These are phyloP conservation scores for Closterium sp. DNA, from an alignment of 139 green algal genomes.

Conservation along the genomic window DNA sequence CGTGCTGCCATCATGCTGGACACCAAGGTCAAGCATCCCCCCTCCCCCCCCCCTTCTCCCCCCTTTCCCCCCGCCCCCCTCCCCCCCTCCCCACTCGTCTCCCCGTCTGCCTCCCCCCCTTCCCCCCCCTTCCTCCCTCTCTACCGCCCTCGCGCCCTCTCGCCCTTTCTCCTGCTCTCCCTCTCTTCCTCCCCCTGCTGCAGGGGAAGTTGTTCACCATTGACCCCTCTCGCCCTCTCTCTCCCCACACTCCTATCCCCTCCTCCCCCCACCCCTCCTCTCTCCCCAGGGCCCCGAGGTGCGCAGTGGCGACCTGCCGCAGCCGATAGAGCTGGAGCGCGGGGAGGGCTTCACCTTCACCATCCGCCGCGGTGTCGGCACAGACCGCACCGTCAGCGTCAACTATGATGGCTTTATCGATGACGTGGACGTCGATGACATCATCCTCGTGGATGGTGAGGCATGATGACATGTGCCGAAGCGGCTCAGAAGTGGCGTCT, in stretches of 20 bases:
- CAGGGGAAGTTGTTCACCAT: not conserved
- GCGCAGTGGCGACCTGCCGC: constrained; percentile 46
- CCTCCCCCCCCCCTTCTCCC: not conserved
- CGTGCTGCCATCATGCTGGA: too few relatives aligned
- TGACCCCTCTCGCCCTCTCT: not conserved
- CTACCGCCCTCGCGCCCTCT: not conserved
- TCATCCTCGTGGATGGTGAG: constrained; percentile 54
- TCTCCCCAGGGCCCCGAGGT: constrained; percentile 44
- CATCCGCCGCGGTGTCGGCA: constrained; percentile 48
- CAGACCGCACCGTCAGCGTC: constrained; percentile 49
- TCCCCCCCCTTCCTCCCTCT: too few relatives aligned
- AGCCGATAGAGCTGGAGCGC: constrained; percentile 42
- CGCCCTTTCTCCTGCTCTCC: not conserved
- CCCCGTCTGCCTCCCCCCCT: too few relatives aligned
- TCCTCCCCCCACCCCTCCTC: not conserved
- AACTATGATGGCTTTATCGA: constrained; percentile 56
- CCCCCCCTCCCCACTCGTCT: not conserved
- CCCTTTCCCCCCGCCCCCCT: not conserved
- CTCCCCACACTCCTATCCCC: not conserved
- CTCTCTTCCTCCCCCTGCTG: not conserved
- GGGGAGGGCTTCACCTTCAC: constrained; percentile 54
- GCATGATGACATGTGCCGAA: too few relatives aligned
- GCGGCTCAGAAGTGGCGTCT: too few relatives aligned
- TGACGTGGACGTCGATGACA: constrained; percentile 50
- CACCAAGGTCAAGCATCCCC: not conserved